Evolutionary conservation across 306 rosid species (phyloP), one percentile per base, ranked within the genome.

Genomic region (Casuarina cunninghamiana): DNA sequence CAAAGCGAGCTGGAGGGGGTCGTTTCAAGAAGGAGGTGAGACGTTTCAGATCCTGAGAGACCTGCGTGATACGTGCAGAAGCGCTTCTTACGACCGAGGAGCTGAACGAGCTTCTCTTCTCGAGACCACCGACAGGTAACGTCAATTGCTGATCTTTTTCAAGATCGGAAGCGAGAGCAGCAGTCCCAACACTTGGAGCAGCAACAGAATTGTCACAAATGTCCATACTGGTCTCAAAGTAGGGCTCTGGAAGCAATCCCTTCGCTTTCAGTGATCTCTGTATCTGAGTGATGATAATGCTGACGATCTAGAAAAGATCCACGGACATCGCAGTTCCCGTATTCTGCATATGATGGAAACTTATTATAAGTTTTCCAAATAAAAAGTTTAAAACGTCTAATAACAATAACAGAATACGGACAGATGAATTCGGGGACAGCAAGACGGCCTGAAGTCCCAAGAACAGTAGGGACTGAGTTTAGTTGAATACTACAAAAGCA

Each of bases 11-110:
- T 1, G 72, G 70, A 2, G 77, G 80, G 13, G 53, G 26, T 16
- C 67, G 77, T 58, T 81, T 88, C 0, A 87, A 69, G 32, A 83
- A 44, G 0, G 91, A 88, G 74, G 89, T 32, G 0, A 88, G 78
- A 38, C 84, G 85, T 82, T 88, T 85, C 58, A 88, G 70, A 48
- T 85, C 91, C 58, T 83, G 89, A 78, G 91, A 85, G 21, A 87
- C 87, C 19, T 88, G 89, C 65, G 78, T 86, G 53, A 85, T 44
- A 2, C 75, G 83, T 69, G 79, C 60, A 16, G 91, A 88, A 58
- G 89, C 87, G 75, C 8, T 85, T 60, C 84, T 5, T 6, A 77
- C 84, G 26, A 85, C 8, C 0, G 83, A 65, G 8, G 84, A 79
- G 66, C 91, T 86, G 49, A 88, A 85, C 1, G 87, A 85, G 21